Percentiles rank a stretch among this genome's conserved stretches.
Conservation (phyloP, 164 flowering plant genomes). For the Aristolochia californica region DNA sequence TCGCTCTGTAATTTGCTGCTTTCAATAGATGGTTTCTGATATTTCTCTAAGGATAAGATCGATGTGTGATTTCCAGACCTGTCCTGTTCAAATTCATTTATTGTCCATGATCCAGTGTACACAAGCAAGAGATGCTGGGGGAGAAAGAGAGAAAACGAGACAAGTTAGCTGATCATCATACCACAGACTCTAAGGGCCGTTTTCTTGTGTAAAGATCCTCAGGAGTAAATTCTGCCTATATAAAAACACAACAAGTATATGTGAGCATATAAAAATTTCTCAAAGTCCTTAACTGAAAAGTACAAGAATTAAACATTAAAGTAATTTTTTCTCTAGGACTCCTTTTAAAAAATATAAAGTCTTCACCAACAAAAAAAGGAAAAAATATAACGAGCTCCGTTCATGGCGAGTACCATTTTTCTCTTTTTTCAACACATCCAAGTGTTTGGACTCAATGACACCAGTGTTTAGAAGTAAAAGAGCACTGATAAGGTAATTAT, state of each 20-base stretch:
- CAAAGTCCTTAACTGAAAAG: neutral
- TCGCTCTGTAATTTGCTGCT: constrained; percentile 44
- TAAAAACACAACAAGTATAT: constrained; percentile 6
- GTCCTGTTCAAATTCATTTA: constrained; percentile 36
- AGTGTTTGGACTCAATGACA: no score
- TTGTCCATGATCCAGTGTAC: constrained; percentile 1
- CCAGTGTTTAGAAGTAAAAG: no score
- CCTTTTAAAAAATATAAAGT: no score
- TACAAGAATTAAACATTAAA: neutral
- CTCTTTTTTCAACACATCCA: no score
- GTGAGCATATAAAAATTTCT: neutral
- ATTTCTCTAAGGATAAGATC: constrained; percentile 24
- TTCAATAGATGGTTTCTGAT: constrained; percentile 25
- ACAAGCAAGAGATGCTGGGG: no score
- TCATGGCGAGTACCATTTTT: no score
- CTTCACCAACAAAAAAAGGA: no score
- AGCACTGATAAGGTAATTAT: no score
- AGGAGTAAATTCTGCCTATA: constrained; percentile 90
- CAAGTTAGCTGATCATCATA: constrained; percentile 10
- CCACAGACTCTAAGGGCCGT: constrained; percentile 59
- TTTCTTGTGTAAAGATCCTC: constrained; percentile 63
- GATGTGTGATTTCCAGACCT: constrained; percentile 31
- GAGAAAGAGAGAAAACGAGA: neutral
- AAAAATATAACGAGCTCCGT: no score
- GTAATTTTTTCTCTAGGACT: no score